phyloP scores from a whole-genome alignment of 2,329 filamentous ascomycete genomes.

The Leptodontidium sp. region DNA sequence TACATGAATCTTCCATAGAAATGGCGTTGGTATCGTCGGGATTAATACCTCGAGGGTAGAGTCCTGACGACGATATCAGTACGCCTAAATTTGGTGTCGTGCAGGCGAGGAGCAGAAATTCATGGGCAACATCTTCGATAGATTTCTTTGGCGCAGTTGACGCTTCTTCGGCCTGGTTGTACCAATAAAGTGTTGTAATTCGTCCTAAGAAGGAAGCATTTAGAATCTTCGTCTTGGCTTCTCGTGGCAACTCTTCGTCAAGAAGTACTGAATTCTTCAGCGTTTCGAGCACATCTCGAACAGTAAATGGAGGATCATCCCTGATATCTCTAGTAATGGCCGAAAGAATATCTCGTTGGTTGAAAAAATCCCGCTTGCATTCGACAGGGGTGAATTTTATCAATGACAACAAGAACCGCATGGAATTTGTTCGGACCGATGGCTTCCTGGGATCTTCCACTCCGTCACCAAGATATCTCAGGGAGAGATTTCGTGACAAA shows the following conservation, averaged over 20 bases:
- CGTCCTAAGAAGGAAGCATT: slow-evolving; percentile 77
- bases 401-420: slow-evolving; percentile 81
- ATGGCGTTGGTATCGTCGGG: slow-evolving; percentile 60
- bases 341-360: slow-evolving; percentile 73
- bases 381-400: slow-evolving; percentile 80
- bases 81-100: slow-evolving; percentile 78
- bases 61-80: slow-evolving; percentile 78
- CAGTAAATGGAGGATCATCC: slow-evolving; percentile 78
- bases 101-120: slow-evolving; percentile 78
- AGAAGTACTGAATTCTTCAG: slow-evolving; percentile 76
- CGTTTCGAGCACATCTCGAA: slow-evolving; percentile 76
- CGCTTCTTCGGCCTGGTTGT: slow-evolving; percentile 60
- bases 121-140: slow-evolving; percentile 75
- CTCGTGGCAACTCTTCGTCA: slow-evolving; percentile 76
- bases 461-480: slow-evolving; percentile 66
- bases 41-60: slow-evolving; percentile 78
- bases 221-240: slow-evolving; percentile 78
- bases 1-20: slow-evolving; percentile 55
- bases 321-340: slow-evolving; percentile 79
- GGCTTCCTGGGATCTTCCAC: slow-evolving; percentile 74
- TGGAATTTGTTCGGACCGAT: slow-evolving; percentile 82
- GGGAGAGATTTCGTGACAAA: slow-evolving; percentile 80
- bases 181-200: slow-evolving; percentile 75
- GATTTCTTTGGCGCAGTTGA: slow-evolving; percentile 53
- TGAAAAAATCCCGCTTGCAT: slow-evolving; percentile 83